Conservation (phyloP, 225 moss, liverwort and hornwort species). For the Marchantia paleacea region DNA sequence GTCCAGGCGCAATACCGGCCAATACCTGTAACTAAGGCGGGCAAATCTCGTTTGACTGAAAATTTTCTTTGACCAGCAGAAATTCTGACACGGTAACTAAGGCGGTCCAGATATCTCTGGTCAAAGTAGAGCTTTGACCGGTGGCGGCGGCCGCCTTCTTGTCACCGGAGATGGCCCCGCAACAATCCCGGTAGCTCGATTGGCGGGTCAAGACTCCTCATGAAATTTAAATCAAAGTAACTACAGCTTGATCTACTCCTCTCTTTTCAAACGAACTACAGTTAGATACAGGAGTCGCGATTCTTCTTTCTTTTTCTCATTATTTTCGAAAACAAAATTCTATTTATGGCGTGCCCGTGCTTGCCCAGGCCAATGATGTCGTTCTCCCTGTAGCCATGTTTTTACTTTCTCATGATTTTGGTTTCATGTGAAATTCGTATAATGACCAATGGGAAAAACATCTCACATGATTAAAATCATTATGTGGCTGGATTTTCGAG, state of each 20-base stretch:
- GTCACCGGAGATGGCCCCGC: not conserved
- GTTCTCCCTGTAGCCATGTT: not conserved
- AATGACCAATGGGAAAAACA: not conserved
- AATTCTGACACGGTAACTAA: not conserved
- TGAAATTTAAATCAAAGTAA: not conserved
- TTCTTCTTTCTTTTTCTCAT: too few relatives aligned
- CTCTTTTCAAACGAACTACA: not conserved
- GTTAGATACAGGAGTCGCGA: not conserved
- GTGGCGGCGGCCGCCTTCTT: conserved; percentile 11
- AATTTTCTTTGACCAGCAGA: not conserved
- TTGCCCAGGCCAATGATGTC: not conserved
- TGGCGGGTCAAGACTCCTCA: not conserved
- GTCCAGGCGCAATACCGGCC: not conserved
- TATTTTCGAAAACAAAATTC: not conserved
- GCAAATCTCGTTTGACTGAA: not conserved
- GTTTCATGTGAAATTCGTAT: not conserved
- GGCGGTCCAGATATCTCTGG: conserved; percentile 8
- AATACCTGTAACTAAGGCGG: not conserved
- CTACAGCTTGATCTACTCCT: not conserved
- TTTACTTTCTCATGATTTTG: not conserved
- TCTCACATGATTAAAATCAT: too few relatives aligned
- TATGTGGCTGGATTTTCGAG: too few relatives aligned
- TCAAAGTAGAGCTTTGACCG: not conserved
- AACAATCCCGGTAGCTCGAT: conserved; percentile 9
- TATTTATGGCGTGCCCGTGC: not conserved